Evolutionary conservation across 768 basidiomycete species (phyloP).

Genomic region (Leccinum sublutescens): DNA sequence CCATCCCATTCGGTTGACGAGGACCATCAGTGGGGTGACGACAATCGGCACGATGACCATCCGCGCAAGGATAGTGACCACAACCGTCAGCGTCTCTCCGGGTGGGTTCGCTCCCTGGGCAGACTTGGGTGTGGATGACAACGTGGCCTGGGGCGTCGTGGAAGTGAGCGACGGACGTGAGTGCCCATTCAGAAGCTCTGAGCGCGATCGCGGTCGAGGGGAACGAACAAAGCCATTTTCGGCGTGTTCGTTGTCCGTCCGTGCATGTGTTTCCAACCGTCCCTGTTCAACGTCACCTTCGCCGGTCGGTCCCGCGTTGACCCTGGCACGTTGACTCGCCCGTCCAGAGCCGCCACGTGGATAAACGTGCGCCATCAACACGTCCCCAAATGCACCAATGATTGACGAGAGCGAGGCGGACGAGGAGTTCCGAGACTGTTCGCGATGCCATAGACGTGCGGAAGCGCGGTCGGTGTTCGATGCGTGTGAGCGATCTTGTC

Average conservation of each 20-base stretch:
- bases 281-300: conserved; percentile 10
- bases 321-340: not conserved
- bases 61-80: conserved; percentile 77
- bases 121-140: not conserved
- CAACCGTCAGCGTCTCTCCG: conserved; percentile 81
- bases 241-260: not conserved
- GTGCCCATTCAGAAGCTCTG: not conserved
- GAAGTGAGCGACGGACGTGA: not conserved
- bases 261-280: conserved; percentile 3
- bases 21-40: conserved; percentile 72
- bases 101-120: conserved; percentile 24
- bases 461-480: not conserved
- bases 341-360: not conserved
- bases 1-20: conserved; percentile 51
- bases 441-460: not conserved
- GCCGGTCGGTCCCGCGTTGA: not conserved
- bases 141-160: not conserved
- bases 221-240: not conserved
- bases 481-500: not conserved
- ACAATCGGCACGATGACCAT: conserved; percentile 86
- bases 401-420: conserved; percentile 20
- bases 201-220: not conserved
- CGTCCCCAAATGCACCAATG: conserved; percentile 20
- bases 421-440: conserved; percentile 12
- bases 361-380: conserved; percentile 9